Conservation (phyloP, 805 yeast species). For the Phaffomyces antillensis region DNA sequence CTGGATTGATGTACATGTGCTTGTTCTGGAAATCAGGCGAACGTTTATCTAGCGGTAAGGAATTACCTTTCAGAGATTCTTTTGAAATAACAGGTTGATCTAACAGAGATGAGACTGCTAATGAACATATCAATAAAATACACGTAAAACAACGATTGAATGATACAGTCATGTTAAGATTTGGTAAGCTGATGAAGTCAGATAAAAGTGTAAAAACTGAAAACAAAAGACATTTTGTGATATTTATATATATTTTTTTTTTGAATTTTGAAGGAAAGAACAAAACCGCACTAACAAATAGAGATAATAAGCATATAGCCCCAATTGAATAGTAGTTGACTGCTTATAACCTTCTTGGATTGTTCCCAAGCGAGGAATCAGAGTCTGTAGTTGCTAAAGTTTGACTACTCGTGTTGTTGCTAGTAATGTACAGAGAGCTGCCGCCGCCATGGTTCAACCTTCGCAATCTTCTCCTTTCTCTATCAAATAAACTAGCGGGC, state of each 20-base stretch:
- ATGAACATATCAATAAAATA: too few relatives aligned
- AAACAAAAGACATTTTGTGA: background rate
- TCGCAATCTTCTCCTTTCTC: conserved; percentile 15
- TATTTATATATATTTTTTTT: conserved; percentile 1
- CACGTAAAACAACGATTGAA: too few relatives aligned
- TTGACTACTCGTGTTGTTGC: conserved; percentile 14
- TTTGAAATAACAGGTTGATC: too few relatives aligned
- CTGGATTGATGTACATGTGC: conserved; percentile 19
- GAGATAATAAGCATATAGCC: background rate
- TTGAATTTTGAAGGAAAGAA: background rate
- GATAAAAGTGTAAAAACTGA: too few relatives aligned
- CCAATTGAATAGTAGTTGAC: too few relatives aligned
- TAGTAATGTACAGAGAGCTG: conserved; percentile 11
- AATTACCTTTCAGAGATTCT: background rate
- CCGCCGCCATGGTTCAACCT: conserved; percentile 11
- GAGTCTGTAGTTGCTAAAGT: conserved; percentile 7
- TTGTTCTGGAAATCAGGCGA: conserved; percentile 13
- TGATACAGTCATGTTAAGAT: too few relatives aligned
- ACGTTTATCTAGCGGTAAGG: conserved; percentile 4
- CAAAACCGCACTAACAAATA: background rate
- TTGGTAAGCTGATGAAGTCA: too few relatives aligned
- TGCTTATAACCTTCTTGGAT: background rate
- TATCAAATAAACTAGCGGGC: conserved; percentile 63
- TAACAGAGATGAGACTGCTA: too few relatives aligned
- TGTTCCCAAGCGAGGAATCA: background rate